phyloP scores from a whole-genome alignment of 257 asterid species.

The Knoxia roxburghii region DNA sequence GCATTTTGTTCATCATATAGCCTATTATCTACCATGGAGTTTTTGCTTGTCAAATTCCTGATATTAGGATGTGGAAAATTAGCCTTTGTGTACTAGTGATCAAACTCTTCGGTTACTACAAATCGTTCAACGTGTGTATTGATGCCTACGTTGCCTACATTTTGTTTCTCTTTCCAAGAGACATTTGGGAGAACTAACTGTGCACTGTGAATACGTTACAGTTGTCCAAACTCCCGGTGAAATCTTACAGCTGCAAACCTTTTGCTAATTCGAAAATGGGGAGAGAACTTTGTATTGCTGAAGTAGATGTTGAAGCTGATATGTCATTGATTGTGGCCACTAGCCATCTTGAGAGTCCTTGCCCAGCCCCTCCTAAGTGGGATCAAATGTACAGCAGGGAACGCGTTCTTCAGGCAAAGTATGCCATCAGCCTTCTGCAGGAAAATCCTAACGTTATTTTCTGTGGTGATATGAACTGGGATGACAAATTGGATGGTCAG shows the following conservation, averaged over 20 bases:
- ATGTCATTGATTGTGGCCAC: conserved; percentile 63
- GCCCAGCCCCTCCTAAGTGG: conserved; percentile 90
- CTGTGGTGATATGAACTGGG: conserved; percentile 99
- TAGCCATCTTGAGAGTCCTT: conserved; percentile 92
- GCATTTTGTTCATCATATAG: neutral
- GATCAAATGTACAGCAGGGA: conserved; percentile 92
- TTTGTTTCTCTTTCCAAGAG: neutral
- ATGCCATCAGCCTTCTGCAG: conserved; percentile 54
- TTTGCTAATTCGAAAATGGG: conserved; percentile 77
- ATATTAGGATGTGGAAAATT: neutral
- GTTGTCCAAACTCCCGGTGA: conserved; percentile 70
- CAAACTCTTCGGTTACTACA: neutral
- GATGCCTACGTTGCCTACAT: no score
- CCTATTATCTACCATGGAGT: neutral
- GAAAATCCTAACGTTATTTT: conserved; percentile 57
- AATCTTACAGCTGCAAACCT: conserved; percentile 55
- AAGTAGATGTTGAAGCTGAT: conserved; percentile 45
- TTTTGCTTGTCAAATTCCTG: neutral
- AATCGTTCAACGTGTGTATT: neutral
- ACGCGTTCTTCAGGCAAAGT: conserved; percentile 79
- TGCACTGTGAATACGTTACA: conserved; percentile 27
- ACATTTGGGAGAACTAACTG: neutral
- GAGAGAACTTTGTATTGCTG: conserved; percentile 66
- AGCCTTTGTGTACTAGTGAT: neutral
- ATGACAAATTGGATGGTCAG: conserved; percentile 72